Evolutionary conservation across 208 protist genomes (phyloP).

Genomic region (Kentomonas sorsogonicus): DNA sequence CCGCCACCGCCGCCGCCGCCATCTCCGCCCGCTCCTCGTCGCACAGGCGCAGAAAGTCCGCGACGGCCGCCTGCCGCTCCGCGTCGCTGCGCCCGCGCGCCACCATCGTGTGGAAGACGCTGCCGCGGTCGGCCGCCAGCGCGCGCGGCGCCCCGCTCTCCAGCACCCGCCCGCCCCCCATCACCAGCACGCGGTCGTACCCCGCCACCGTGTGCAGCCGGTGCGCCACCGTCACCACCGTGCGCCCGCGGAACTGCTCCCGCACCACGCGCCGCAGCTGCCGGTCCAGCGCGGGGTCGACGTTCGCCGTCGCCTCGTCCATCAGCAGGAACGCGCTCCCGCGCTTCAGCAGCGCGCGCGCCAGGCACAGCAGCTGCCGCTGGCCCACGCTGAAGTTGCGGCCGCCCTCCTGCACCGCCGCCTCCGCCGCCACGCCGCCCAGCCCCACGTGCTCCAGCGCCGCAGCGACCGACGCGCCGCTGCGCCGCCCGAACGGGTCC

Average conservation of each 20-base stretch:
- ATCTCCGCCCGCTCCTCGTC: too few relatives aligned
- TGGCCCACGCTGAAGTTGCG: constrained; percentile 70
- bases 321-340: constrained; percentile 41
- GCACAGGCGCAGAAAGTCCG: too few relatives aligned
- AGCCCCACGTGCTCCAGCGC: constrained; percentile 15
- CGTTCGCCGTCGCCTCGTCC: constrained; percentile 52
- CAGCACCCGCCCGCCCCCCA: constrained; percentile 30
- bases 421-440: constrained; percentile 17
- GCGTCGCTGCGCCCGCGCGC: not conserved
- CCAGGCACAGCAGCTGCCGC: constrained; percentile 71
- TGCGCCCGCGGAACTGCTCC: constrained; percentile 27
- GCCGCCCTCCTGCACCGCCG: constrained; percentile 36
- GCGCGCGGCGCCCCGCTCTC: constrained; percentile 29
- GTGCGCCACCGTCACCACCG: constrained; percentile 53
- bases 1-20: too few relatives aligned
- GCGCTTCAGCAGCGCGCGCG: constrained; percentile 46
- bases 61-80: not conserved
- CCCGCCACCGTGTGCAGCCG: constrained; percentile 37
- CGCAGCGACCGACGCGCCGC: constrained; percentile 13
- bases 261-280: constrained; percentile 31
- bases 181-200: constrained; percentile 45
- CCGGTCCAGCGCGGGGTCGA: constrained; percentile 35
- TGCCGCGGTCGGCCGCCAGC: not conserved
- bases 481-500: constrained; percentile 64
- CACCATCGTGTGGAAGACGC: not conserved